Conservation (phyloP, 352 stramenopile species). For the Phytophthora citrophthora region DNA sequence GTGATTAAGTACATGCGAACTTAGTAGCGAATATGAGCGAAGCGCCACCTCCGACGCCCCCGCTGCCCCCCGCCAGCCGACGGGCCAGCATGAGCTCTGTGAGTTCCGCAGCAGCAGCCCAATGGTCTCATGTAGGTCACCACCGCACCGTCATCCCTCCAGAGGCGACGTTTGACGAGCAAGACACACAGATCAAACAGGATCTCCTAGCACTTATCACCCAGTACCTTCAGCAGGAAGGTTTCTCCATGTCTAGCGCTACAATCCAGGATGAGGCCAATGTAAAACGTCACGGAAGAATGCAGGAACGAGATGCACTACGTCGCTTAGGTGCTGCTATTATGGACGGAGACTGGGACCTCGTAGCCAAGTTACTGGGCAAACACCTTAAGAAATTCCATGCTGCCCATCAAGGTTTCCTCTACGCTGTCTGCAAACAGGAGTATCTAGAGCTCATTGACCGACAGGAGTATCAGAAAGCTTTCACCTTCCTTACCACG, state of each 20-base stretch:
- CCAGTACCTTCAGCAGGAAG: constrained; percentile 87
- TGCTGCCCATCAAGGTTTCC: constrained; percentile 80
- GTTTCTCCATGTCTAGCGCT: constrained; percentile 78
- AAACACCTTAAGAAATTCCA: constrained; percentile 88
- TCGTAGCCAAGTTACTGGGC: constrained; percentile 81
- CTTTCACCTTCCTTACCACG: constrained; percentile 90
- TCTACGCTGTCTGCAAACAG: constrained; percentile 90
- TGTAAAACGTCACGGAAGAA: constrained; percentile 75
- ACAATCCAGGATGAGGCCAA: constrained; percentile 91
- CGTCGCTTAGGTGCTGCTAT: constrained; percentile 77
- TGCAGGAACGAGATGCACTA: constrained; percentile 79
- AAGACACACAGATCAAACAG: constrained; percentile 79
- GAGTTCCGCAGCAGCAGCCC: constrained; percentile 10
- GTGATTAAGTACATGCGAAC: too few relatives aligned
- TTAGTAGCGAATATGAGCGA: constrained; percentile 30
- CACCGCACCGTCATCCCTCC: constrained; percentile 84
- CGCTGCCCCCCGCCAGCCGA: constrained; percentile 21
- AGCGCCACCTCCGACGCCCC: constrained; percentile 19
- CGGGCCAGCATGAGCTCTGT: constrained; percentile 21
- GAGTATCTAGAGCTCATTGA: constrained; percentile 91
- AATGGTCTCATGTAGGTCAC: constrained; percentile 84
- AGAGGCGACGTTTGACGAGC: constrained; percentile 80
- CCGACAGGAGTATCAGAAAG: constrained; percentile 89
- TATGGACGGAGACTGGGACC: constrained; percentile 86
- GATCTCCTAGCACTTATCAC: constrained; percentile 88